These are phyloP conservation scores for Tricholoma hemisulphureum DNA, from an alignment of 768 basidiomycete genomes.

Conservation along the genomic window DNA sequence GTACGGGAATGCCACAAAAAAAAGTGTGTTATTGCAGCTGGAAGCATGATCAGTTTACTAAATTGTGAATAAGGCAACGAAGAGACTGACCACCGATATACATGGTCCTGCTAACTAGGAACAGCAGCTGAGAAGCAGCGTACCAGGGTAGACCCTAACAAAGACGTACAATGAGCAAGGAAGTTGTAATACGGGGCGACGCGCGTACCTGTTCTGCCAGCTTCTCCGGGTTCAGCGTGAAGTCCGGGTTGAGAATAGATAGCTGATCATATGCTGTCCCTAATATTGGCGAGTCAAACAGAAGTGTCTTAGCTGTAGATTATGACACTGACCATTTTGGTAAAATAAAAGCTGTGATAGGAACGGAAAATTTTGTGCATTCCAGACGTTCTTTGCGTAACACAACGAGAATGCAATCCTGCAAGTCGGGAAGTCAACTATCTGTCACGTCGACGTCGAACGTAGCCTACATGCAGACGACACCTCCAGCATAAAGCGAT, in stretches of 20 bases:
- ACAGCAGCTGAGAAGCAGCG: conserved; percentile 43
- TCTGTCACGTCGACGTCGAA: conserved; percentile 1
- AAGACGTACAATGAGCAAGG: not conserved
- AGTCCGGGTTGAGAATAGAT: conserved; percentile 47
- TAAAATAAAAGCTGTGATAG: conserved; percentile 32
- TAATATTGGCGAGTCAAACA: not conserved
- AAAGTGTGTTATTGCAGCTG: conserved; percentile 39
- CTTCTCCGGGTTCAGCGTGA: conserved; percentile 44
- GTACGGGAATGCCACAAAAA: conserved; percentile 48
- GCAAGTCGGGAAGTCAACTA: not conserved
- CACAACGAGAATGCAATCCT: conserved; percentile 45
- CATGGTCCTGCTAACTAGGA: conserved; percentile 35
- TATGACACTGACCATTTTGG: conserved; percentile 21
- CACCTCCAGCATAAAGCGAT: conserved; percentile 42
- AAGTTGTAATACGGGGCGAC: not conserved
- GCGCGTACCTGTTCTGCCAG: conserved; percentile 37
- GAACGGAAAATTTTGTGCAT: conserved; percentile 60
- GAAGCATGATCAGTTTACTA: not conserved
- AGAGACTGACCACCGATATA: conserved; percentile 35
- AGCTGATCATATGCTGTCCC: conserved; percentile 48
- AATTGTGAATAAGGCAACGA: not conserved
- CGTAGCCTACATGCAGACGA: conserved; percentile 40
- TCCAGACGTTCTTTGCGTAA: conserved; percentile 53
- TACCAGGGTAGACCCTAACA: conserved; percentile 40
- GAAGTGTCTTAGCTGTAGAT: not conserved